Base-by-base conservation (phyloP, 1,284 basidiomycete species). In the Trichosporon faecale region DNA sequence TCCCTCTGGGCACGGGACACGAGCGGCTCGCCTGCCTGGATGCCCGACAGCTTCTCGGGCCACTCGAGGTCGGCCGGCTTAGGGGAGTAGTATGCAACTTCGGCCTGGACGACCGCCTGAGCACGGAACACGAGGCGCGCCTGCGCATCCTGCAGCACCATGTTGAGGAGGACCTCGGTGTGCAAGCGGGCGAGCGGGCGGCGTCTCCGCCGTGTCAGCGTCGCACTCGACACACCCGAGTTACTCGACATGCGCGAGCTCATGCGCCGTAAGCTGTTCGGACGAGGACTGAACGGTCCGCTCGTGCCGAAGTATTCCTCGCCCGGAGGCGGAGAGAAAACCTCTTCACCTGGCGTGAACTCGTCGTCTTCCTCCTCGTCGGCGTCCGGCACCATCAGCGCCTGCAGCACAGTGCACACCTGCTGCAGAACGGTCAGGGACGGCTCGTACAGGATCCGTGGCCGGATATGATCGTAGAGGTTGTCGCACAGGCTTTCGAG, bases 71-170 rank as follows among this genome's bases (percentile, higher is more conserved):
- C 95, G 6, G 87, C 83, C 1, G 79, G 77, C 74, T 88, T 91
- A 0, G 93, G 90, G 0, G 86, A 86, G 82, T 91, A 96, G 78
- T 92, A 90, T 76, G 91, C 85, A 55, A 97, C 93, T 65, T 97
- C 94, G 33, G 88, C 87, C 78, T 95, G 91, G 61, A 97, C 89
- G 64, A 96, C 87, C 0, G 92, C 88, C 82, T 97, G 94, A 8
- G 94, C 94, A 78, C 95, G 91, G 86, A 97, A 97, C 75, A 97
- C 93, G 66, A 97, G 83, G 66, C 94, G 85, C 6, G 95, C 57
- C 85, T 97, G 95, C 1, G 94, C 93, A 78, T 97, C 95, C 81
- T 96, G 94, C 25, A 96, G 83, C 1, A 97, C 91, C 88, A 94
- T 93, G 78, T 91, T 88, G 52, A 97, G 84, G 6, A 97, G 84